Percentiles rank a stretch among this genome's conserved stretches.
Conservation (phyloP, 140 eudicot species). For the Erigeron philadelphicus region DNA sequence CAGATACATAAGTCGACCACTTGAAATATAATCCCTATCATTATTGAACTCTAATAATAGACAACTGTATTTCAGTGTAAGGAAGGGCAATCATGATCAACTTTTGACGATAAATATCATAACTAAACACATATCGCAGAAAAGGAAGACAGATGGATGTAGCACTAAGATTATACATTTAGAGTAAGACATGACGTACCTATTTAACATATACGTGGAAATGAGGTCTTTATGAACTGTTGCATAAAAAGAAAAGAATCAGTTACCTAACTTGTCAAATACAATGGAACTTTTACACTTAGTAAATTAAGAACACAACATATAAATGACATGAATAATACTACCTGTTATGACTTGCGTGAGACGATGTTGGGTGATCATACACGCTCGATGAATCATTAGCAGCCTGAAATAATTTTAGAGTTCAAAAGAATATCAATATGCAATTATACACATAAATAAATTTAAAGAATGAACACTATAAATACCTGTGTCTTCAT, state of each 20-base stretch:
- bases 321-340: neutral
- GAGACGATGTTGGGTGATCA: neutral
- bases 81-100: conserved; percentile 12
- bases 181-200: neutral
- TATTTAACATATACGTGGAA: neutral
- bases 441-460: neutral
- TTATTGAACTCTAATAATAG: neutral
- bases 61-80: neutral
- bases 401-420: neutral
- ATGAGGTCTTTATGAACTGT: neutral
- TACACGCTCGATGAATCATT: neutral
- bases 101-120: neutral
- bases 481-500: neutral
- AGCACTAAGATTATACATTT: too few relatives aligned
- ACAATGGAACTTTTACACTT: neutral
- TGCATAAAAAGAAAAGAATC: neutral
- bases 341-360: neutral
- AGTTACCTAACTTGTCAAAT: neutral
- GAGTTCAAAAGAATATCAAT: neutral
- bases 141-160: neutral
- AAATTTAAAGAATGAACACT: neutral
- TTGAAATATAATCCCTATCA: neutral
- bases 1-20: neutral
- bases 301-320: neutral
- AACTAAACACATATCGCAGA: neutral